phyloP scores from a whole-genome alignment of 495 filamentous ascomycete species.

The Penicillium coffeae region DNA sequence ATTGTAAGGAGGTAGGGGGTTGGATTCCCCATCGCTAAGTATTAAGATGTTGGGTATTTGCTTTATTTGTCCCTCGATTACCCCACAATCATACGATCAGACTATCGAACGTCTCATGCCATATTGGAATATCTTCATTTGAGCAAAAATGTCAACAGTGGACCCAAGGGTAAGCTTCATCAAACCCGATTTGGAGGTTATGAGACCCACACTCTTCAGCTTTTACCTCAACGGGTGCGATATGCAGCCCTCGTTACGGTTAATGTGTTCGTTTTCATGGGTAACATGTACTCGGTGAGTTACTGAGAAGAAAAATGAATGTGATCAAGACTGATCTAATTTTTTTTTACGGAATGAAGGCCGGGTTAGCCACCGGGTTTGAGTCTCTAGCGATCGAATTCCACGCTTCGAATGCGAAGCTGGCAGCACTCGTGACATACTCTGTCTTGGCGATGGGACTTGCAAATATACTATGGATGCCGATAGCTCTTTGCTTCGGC shows the following conservation, averaged over 20 bases:
- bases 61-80: neutral
- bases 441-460: constrained; percentile 35
- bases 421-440: constrained; percentile 31
- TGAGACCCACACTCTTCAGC: constrained; percentile 12
- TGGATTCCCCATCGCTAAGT: constrained; percentile 2
- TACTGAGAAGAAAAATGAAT: neutral
- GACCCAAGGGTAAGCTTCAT: constrained; percentile 1
- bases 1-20: too few relatives aligned
- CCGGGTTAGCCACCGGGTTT: constrained; percentile 34
- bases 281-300: constrained; percentile 35
- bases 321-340: neutral
- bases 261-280: constrained; percentile 37
- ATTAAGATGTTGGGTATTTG: constrained; percentile 10
- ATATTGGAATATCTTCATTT: neutral
- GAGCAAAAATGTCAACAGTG: neutral
- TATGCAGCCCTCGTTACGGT: constrained; percentile 33
- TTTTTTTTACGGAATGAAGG: constrained; percentile 7
- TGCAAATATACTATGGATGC: constrained; percentile 47
- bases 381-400: constrained; percentile 29
- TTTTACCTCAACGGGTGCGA: constrained; percentile 22
- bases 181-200: neutral
- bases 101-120: neutral
- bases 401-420: constrained; percentile 16
- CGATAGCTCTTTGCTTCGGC: constrained; percentile 46
- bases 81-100: constrained; percentile 1